Evolutionary conservation across 805 yeast genomes (phyloP).

Genomic region (Suhomyces sp.): DNA sequence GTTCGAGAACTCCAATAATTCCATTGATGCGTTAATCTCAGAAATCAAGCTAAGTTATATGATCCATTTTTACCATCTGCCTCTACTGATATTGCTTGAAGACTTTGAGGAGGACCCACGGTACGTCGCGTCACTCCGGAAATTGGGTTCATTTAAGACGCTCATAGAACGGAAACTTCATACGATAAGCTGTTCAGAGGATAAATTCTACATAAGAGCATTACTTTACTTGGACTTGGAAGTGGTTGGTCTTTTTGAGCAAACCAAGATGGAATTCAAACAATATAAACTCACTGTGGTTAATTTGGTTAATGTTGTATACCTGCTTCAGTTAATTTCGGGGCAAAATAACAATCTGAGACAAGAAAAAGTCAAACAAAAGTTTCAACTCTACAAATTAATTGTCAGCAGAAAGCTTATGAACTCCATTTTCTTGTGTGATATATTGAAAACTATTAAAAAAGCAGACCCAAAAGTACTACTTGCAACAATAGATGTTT

Average conservation of each 20-base stretch:
- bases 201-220: constrained; percentile 13
- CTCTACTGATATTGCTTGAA: constrained; percentile 25
- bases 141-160: constrained; percentile 37
- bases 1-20: constrained; percentile 39
- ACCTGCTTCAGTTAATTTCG: constrained; percentile 11
- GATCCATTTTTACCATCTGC: constrained; percentile 42
- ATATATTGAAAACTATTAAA: constrained; percentile 14
- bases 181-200: constrained; percentile 6
- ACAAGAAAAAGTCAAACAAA: constrained; percentile 13
- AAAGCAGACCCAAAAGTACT: neutral
- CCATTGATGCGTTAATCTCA: constrained; percentile 39
- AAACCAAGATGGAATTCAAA: constrained; percentile 20
- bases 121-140: constrained; percentile 27
- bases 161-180: constrained; percentile 24
- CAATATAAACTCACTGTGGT: constrained; percentile 26
- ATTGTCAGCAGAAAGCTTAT: constrained; percentile 28
- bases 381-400: constrained; percentile 30
- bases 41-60: constrained; percentile 38
- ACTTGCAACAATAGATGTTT: neutral
- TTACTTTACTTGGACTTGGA: constrained; percentile 17
- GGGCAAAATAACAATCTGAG: neutral
- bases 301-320: constrained; percentile 25
- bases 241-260: constrained; percentile 14
- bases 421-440: constrained; percentile 24
- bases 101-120: constrained; percentile 6